Conservation (phyloP, 2,329 filamentous ascomycete species). For the Penicillium sp. region DNA sequence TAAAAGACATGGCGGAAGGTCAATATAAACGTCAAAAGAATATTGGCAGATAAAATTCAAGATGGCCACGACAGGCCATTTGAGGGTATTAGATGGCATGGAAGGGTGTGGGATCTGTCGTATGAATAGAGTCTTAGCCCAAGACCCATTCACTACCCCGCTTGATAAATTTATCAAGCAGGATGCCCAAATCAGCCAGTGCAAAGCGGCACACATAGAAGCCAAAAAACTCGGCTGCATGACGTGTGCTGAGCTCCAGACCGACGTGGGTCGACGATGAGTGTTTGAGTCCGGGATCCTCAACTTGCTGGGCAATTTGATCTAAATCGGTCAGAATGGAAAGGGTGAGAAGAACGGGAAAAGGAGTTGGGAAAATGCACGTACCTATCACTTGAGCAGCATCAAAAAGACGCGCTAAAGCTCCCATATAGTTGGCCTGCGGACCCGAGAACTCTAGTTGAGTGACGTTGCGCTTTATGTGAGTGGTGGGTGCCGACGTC, state of each 20-base stretch:
- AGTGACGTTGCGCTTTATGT: conserved; percentile 68
- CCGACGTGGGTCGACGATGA: conserved; percentile 94
- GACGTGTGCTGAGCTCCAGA: conserved; percentile 86
- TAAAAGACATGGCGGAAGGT: conserved; percentile 18
- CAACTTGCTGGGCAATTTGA: conserved; percentile 93
- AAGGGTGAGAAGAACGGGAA: not conserved
- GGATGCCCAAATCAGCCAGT: conserved; percentile 75
- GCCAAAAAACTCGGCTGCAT: conserved; percentile 95
- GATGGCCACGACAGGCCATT: not conserved
- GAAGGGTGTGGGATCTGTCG: not conserved
- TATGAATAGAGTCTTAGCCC: conserved; percentile 36
- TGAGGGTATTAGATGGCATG: not conserved
- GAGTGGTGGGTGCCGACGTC: conserved; percentile 61
- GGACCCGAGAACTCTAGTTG: conserved; percentile 75
- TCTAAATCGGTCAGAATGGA: conserved; percentile 53
- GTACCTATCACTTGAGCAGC: conserved; percentile 89
- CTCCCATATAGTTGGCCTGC: conserved; percentile 86
- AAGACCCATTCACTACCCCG: conserved; percentile 92
- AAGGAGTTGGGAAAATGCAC: not conserved
- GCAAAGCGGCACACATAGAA: conserved; percentile 97
- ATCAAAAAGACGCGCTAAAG: conserved; percentile 87
- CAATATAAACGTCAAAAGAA: conserved; percentile 24
- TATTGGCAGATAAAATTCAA: conserved; percentile 12
- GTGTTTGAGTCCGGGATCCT: conserved; percentile 88
- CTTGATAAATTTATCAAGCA: conserved; percentile 97